These are phyloP conservation scores for Millerozyma acaciae DNA, from an alignment of 805 yeast species.

Conservation along the genomic window DNA sequence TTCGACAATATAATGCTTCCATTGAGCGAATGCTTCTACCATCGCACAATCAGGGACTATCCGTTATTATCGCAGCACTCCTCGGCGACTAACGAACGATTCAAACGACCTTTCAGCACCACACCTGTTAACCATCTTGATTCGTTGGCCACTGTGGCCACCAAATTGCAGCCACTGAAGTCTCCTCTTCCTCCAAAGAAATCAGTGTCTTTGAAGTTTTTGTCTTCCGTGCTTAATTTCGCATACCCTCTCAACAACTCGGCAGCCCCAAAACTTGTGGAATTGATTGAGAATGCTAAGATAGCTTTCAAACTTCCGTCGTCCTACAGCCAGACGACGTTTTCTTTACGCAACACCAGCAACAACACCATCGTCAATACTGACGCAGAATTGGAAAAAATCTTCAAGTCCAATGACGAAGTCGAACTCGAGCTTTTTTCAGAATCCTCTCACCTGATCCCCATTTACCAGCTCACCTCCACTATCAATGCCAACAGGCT, in stretches of 20 bases:
- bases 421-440: conserved; percentile 38
- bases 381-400: conserved; percentile 37
- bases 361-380: conserved; percentile 24
- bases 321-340: conserved; percentile 9
- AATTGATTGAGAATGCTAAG: conserved; percentile 74
- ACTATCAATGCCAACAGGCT: conserved; percentile 20
- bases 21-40: conserved; percentile 65
- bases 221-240: conserved; percentile 56
- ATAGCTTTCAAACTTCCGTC: conserved; percentile 51
- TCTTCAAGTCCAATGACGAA: conserved; percentile 25
- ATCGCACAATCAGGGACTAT: conserved; percentile 55
- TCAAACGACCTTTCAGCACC: conserved; percentile 3
- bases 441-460: conserved; percentile 30
- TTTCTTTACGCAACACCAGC: conserved; percentile 24
- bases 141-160: conserved; percentile 35
- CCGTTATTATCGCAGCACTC: conserved; percentile 47
- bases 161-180: conserved; percentile 15
- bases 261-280: conserved; percentile 77
- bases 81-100: neutral
- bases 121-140: conserved; percentile 15
- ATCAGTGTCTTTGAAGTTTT: conserved; percentile 44
- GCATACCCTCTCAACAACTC: conserved; percentile 59
- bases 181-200: neutral
- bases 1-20: conserved; percentile 66
- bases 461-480: conserved; percentile 35